These are phyloP conservation scores for Wallemia ichthyophaga DNA, from an alignment of 1,284 basidiomycete genomes.

Conservation along the genomic window DNA sequence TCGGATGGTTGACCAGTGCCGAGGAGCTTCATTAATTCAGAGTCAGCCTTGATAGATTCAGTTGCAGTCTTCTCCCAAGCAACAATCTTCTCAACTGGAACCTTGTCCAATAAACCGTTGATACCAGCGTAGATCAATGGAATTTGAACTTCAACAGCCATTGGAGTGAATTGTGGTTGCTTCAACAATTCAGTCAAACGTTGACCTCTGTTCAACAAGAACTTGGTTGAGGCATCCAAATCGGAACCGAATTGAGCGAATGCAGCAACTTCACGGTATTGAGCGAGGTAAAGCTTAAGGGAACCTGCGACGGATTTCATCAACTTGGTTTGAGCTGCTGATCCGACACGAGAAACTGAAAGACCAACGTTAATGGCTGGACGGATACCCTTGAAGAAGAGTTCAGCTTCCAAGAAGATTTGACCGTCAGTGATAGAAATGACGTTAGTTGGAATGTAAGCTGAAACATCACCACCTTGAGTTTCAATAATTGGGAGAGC, in stretches of 20 bases:
- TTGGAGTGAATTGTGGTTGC: slow-evolving; percentile 88
- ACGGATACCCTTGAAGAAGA: slow-evolving; percentile 98
- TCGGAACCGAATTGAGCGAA: slow-evolving; percentile 98
- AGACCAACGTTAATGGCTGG: slow-evolving; percentile 99
- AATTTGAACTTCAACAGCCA: slow-evolving; percentile 80
- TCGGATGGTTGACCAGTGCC: slow-evolving; percentile 23
- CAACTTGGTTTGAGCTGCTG: slow-evolving; percentile 95
- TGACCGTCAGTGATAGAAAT: slow-evolving; percentile 96
- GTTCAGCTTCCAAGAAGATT: slow-evolving; percentile 97
- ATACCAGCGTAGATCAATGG: slow-evolving; percentile 98
- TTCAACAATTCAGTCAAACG: slow-evolving; percentile 96
- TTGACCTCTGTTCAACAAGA: slow-evolving; percentile 85
- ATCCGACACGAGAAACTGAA: slow-evolving; percentile 97
- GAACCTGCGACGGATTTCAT: slow-evolving; percentile 99
- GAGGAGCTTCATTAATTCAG: slow-evolving; percentile 46
- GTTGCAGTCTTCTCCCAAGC: slow-evolving; percentile 81
- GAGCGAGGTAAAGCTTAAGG: slow-evolving; percentile 94
- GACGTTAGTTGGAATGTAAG: slow-evolving; percentile 58
- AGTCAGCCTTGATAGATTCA: slow-evolving; percentile 38
- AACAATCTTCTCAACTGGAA: slow-evolving; percentile 79
- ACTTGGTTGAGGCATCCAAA: slow-evolving; percentile 92
- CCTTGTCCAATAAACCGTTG: slow-evolving; percentile 80
- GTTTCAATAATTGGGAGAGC: slow-evolving; percentile 98
- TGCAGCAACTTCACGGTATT: slow-evolving; percentile 99
- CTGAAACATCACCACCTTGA: slow-evolving; percentile 99